Evolutionary conservation across 2,329 filamentous ascomycete species (phyloP), one percentile per base, ranked within the genome.

Genomic region (Trichoderma semiorbis): DNA sequence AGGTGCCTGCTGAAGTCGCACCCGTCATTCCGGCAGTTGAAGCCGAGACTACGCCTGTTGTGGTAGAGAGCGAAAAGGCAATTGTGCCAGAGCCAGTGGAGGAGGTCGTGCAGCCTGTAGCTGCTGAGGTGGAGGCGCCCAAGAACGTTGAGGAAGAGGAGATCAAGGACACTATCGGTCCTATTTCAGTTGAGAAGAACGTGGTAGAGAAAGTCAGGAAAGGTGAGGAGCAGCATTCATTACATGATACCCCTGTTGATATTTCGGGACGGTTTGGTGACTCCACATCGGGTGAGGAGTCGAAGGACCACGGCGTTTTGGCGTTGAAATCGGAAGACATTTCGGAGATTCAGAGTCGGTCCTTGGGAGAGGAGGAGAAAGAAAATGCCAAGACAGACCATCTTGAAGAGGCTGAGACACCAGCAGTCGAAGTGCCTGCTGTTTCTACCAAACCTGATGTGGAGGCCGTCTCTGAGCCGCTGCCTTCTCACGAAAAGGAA

Each of bases 191-290:
- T 60, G 79, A 81, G 64, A 80, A 80, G 73, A 81, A 79, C 74
- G 75, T 72, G 69, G 74, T 75, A 62, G 72, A 76, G 67, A 78
- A 75, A 73, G 76, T 76, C 70, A 81, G 79, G 75, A 84, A 83
- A 85, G 83, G 83, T 85, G 81, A 85, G 83, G 79, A 81, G 76
- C 74, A 76, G 73, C 74, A 75, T 80, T 79, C 75, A 78, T 77
- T 80, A 77, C 76, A 79, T 79, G 77, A 83, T 82, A 78, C 79
- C 79, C 79, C 78, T 76, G 76, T 78, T 80, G 77, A 78, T 78
- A 79, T 81, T 79, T 69, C 75, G 74, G 77, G 77, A 77, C 73
- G 73, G 75, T 74, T 76, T 75, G 77, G 75, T 77, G 75, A 77
- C 74, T 75, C 75, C 74, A 74, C 71, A 74, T 74, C 74, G 60